Conservation (phyloP, 2,329 filamentous ascomycete species). For the Penicillium paneum region DNA sequence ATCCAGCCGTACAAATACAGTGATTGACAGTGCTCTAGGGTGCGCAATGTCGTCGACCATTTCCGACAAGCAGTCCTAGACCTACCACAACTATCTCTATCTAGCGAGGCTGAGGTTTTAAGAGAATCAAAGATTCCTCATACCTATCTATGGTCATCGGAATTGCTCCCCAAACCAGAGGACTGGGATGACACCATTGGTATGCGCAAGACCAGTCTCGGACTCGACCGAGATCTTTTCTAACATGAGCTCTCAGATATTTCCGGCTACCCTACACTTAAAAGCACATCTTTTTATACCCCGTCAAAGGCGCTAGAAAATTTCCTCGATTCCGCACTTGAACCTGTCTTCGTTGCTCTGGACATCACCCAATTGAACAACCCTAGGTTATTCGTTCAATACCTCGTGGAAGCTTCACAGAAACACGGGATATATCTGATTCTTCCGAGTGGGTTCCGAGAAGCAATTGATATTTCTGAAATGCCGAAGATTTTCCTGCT, state of each 20-base stretch:
- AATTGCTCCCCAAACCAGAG: not conserved
- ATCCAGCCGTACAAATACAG: not conserved
- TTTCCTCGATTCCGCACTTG: not conserved
- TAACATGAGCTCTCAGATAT: not conserved
- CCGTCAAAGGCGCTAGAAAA: not conserved
- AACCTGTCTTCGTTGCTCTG: not conserved
- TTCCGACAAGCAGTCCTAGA: not conserved
- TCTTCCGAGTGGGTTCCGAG: not conserved
- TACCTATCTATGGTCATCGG: slow-evolving; percentile 5
- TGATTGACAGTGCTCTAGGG: not conserved
- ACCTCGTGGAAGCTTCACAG: not conserved
- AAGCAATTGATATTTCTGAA: not conserved
- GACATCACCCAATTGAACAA: not conserved
- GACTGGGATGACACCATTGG: slow-evolving; percentile 3
- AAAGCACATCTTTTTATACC: not conserved
- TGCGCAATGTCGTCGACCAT: not conserved
- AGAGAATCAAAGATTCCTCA: slow-evolving; percentile 1
- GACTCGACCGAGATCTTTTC: not conserved
- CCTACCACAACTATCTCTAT: not conserved
- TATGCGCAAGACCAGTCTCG: not conserved
- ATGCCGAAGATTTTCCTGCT: not conserved
- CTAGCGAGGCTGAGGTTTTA: not conserved
- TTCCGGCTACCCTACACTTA: not conserved
- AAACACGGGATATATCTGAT: not conserved
- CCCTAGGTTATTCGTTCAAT: not conserved